Evolutionary conservation across 2,329 filamentous ascomycete genomes (phyloP).

Genomic region (Ophiostoma triangulosporum): DNA sequence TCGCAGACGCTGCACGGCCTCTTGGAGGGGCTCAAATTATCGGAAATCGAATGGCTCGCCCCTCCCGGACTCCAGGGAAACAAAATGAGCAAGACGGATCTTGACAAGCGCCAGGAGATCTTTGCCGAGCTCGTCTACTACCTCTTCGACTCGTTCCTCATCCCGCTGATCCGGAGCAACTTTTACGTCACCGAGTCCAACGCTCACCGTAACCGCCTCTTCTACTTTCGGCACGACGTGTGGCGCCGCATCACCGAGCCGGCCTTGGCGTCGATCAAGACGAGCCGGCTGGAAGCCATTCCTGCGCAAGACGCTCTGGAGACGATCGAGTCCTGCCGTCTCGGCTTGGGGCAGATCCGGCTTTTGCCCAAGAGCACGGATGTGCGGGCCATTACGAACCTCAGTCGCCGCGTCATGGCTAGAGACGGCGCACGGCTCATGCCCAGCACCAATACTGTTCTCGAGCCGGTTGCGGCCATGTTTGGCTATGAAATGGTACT

Average conservation of each 20-base stretch:
- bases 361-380: conserved; percentile 68
- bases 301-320: conserved; percentile 39
- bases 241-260: conserved; percentile 71
- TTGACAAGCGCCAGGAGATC: conserved; percentile 62
- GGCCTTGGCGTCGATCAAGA: conserved; percentile 52
- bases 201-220: conserved; percentile 63
- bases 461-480: conserved; percentile 58
- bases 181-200: conserved; percentile 94
- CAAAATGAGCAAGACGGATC: conserved; percentile 58
- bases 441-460: conserved; percentile 36
- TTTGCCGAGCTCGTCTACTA: conserved; percentile 83
- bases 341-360: conserved; percentile 69
- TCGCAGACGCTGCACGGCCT: conserved; percentile 66
- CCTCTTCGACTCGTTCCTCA: conserved; percentile 78
- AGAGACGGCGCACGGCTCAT: conserved; percentile 20
- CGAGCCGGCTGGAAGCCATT: conserved; percentile 67
- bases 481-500: conserved; percentile 58
- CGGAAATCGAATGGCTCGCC: conserved; percentile 58
- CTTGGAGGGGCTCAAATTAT: conserved; percentile 61
- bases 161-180: conserved; percentile 73
- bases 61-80: conserved; percentile 31
- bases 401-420: conserved; percentile 48
- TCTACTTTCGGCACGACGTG: conserved; percentile 89
- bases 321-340: conserved; percentile 44
- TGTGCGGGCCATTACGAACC: conserved; percentile 76